Percentiles rank a stretch among this genome's conserved stretches.
Evolutionary conservation across 2,329 filamentous ascomycete species (phyloP).

Genomic region (Fusarium penzigii): DNA sequence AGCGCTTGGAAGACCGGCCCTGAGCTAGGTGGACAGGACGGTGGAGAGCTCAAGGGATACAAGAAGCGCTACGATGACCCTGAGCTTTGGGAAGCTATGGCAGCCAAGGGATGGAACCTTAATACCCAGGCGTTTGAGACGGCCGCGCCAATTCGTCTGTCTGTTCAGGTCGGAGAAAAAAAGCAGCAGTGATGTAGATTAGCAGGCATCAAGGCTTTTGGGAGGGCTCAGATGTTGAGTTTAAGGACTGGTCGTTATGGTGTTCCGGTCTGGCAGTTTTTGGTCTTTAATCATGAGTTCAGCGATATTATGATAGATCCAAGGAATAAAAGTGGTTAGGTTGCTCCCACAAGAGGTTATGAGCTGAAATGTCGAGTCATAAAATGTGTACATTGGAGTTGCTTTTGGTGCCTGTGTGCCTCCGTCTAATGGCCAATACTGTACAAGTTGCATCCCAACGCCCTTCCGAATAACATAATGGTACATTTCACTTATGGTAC

Average conservation of each 20-base stretch:
- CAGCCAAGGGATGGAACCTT: slow-evolving; percentile 37
- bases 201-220: no score
- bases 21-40: not conserved
- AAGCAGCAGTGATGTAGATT: slow-evolving; percentile 19
- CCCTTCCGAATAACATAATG: slow-evolving; percentile 19
- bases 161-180: slow-evolving; percentile 18
- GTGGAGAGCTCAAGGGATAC: slow-evolving; percentile 12
- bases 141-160: slow-evolving; percentile 35
- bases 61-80: slow-evolving; percentile 19
- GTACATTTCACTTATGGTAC: no score
- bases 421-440: slow-evolving; percentile 11
- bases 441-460: slow-evolving; percentile 28
- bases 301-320: not conserved
- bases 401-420: slow-evolving; percentile 6
- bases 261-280: no score
- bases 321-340: not conserved
- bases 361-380: not conserved
- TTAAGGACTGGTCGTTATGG: no score
- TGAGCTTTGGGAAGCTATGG: slow-evolving; percentile 32
- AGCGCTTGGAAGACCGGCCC: not conserved
- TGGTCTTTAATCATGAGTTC: no score
- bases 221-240: no score
- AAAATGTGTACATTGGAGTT: slow-evolving; percentile 24
- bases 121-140: slow-evolving; percentile 40
- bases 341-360: slow-evolving; percentile 1